A percentile compares a stretch with the other conserved stretches of the same genome.
These are phyloP conservation scores for Rhypophila decipiens DNA, from an alignment of 495 filamentous ascomycete species.

Conservation along the genomic window DNA sequence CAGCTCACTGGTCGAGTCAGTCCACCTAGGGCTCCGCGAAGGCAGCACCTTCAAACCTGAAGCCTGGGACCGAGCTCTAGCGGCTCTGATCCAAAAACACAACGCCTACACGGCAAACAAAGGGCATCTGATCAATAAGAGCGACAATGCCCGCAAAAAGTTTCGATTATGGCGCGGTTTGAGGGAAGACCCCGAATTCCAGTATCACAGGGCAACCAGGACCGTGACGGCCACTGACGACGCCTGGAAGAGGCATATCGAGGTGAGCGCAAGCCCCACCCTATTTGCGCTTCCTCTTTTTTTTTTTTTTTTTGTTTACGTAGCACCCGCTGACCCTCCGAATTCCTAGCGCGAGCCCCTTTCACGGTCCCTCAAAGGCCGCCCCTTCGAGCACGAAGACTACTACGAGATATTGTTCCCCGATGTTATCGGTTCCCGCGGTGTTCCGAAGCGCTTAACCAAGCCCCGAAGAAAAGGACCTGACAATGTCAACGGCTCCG, in stretches of 20 bases:
- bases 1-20: slow-evolving; percentile 44
- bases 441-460: slow-evolving; percentile 44
- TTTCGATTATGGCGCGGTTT: slow-evolving; percentile 48
- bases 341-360: slow-evolving; percentile 38
- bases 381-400: slow-evolving; percentile 46
- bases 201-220: slow-evolving; percentile 35
- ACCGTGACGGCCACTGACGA: slow-evolving; percentile 44
- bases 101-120: slow-evolving; percentile 43
- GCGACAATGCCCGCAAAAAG: slow-evolving; percentile 49
- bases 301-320: not conserved
- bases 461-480: slow-evolving; percentile 36
- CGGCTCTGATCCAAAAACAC: slow-evolving; percentile 39
- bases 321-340: slow-evolving; percentile 9
- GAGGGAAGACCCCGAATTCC: slow-evolving; percentile 42
- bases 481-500: slow-evolving; percentile 19
- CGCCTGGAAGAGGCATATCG: slow-evolving; percentile 40
- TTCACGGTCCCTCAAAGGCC: slow-evolving; percentile 38
- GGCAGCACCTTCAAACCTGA: slow-evolving; percentile 48
- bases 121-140: slow-evolving; percentile 48
- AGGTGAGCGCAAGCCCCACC: slow-evolving; percentile 21
- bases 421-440: slow-evolving; percentile 44
- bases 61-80: slow-evolving; percentile 44
- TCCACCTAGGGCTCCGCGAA: slow-evolving; percentile 39
- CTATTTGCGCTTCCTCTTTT: not conserved
- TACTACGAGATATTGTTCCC: slow-evolving; percentile 46